Evolutionary conservation across 768 basidiomycete genomes (phyloP).

Genomic region (Mycena galericulata): DNA sequence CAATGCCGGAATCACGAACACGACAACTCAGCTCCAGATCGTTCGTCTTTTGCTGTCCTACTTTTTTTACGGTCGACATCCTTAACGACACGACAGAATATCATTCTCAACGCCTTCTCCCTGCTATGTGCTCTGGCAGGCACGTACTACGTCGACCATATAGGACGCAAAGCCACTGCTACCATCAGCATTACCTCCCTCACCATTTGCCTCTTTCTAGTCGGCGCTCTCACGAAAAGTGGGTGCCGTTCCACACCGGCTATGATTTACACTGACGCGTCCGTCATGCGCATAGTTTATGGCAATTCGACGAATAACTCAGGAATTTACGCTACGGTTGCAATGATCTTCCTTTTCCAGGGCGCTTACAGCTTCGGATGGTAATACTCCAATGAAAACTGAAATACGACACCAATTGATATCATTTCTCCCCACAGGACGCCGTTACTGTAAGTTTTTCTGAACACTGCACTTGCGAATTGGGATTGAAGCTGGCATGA

Average conservation of each 20-base stretch:
- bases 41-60: conserved; percentile 14
- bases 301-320: conserved; percentile 38
- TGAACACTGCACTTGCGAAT: no score
- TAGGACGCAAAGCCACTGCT: conserved; percentile 39
- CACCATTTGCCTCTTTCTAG: conserved; percentile 38
- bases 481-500: neutral
- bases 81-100: conserved; percentile 30
- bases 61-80: neutral
- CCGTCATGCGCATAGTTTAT: conserved; percentile 29
- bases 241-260: neutral
- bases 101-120: conserved; percentile 41
- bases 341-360: conserved; percentile 40
- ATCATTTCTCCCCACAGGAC: conserved; percentile 14
- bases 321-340: conserved; percentile 39
- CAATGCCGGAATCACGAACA: conserved; percentile 37
- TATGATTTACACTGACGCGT: neutral
- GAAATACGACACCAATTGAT: no score
- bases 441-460: conserved; percentile 29
- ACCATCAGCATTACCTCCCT: conserved; percentile 35
- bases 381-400: no score
- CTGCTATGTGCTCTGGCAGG: conserved; percentile 35
- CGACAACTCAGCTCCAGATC: conserved; percentile 39
- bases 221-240: conserved; percentile 40
- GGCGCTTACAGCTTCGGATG: conserved; percentile 40
- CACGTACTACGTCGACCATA: conserved; percentile 36